Percentiles rank a stretch among this genome's conserved stretches.
These are phyloP conservation scores for Fagus crenata DNA, from an alignment of 306 rosid genomes.

Conservation along the genomic window DNA sequence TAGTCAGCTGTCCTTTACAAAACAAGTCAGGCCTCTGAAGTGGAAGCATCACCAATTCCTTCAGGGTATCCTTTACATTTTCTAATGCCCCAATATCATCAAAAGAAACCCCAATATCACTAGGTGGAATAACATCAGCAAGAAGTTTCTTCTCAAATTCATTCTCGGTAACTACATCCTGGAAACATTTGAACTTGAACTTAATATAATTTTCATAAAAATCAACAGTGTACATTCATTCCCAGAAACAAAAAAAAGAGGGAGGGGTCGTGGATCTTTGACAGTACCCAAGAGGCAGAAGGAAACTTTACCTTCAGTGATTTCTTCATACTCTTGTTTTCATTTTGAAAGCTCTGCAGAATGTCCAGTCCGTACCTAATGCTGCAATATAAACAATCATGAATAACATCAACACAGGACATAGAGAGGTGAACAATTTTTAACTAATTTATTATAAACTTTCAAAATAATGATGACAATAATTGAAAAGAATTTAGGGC, in stretches of 20 bases:
- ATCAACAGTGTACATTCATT: background rate
- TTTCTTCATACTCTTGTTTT: conserved; percentile 71
- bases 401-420: conserved; percentile 22
- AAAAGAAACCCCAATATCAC: conserved; percentile 88
- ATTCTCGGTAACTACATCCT: conserved; percentile 95
- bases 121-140: conserved; percentile 87
- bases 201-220: background rate
- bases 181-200: conserved; percentile 15
- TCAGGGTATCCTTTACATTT: conserved; percentile 91
- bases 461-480: background rate
- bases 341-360: conserved; percentile 71
- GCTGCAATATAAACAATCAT: conserved; percentile 52
- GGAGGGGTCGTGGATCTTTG: background rate
- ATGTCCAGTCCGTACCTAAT: conserved; percentile 67
- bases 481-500: conserved; percentile 19
- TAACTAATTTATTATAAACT: background rate
- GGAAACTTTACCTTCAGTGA: conserved; percentile 63
- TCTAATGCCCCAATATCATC: conserved; percentile 97
- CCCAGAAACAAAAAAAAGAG: conserved; percentile 6
- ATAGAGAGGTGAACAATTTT: conserved; percentile 3
- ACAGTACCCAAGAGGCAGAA: background rate
- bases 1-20: conserved; percentile 84
- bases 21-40: conserved; percentile 93
- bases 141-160: conserved; percentile 94
- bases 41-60: conserved; percentile 98